Conservation (phyloP, 495 filamentous ascomycete genomes). For the Penicillium salamii region DNA sequence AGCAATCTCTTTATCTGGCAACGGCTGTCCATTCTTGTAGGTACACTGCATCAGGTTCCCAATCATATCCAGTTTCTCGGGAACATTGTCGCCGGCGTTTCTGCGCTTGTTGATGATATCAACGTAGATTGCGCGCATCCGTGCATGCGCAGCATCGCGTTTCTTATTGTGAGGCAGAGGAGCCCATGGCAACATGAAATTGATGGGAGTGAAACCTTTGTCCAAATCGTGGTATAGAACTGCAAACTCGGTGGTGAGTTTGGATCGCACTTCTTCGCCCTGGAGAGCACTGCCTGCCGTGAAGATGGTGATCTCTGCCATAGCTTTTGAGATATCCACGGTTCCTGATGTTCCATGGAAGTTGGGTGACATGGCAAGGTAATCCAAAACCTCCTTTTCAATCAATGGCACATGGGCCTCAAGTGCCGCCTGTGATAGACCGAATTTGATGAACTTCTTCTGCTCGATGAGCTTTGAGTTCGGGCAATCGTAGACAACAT, state of each 20-base stretch:
- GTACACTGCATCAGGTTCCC: conserved; percentile 63
- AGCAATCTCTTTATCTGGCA: conserved; percentile 60
- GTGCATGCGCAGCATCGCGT: conserved; percentile 54
- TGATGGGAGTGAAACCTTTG: conserved; percentile 62
- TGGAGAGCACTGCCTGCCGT: conserved; percentile 64
- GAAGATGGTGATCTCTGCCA: conserved; percentile 63
- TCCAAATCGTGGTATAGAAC: conserved; percentile 65
- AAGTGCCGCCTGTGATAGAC: conserved; percentile 58
- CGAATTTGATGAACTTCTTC: conserved; percentile 70
- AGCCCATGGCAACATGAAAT: conserved; percentile 63
- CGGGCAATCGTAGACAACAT: conserved; percentile 66
- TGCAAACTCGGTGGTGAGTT: conserved; percentile 60
- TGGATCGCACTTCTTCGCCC: conserved; percentile 62
- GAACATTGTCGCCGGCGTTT: too few relatives aligned
- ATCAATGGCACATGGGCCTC: conserved; percentile 63
- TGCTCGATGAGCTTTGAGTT: conserved; percentile 68
- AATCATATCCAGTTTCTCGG: too few relatives aligned
- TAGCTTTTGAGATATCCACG: conserved; percentile 52
- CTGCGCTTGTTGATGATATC: conserved; percentile 56
- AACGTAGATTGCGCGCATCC: conserved; percentile 57
- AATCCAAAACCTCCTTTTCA: conserved; percentile 50
- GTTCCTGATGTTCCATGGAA: too few relatives aligned
- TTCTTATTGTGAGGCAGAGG: conserved; percentile 62
- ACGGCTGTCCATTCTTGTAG: conserved; percentile 60
- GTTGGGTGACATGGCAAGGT: too few relatives aligned